Base-by-base conservation (phyloP, 345 rosid species). In the Capsella bursapastoris region DNA sequence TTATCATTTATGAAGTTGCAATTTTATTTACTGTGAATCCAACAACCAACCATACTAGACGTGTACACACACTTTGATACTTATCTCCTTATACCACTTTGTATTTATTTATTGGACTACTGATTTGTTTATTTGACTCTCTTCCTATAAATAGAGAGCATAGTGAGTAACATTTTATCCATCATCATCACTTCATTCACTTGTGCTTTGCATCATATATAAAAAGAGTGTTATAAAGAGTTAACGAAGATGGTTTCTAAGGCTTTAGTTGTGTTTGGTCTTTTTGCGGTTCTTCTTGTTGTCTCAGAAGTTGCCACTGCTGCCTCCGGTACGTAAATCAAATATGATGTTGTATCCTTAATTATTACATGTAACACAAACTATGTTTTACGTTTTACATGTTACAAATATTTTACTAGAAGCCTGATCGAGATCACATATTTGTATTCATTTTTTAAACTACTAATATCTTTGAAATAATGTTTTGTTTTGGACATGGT, bases 231-330 rank as follows among this genome's bases (percentile, higher is more conserved):
- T 15, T 47, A 6, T 40, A 68, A 53, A 8, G 11, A 56, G 31
- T n/a, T 53, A 0, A 51, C 28, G 15, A 57, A 73, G 45, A 73
- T 73, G 77, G 64, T 27, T 73, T 64, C 77, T 40, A 73, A 73
- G 27, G 28, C 57, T 64, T 44, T 73, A 38, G 6, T 64, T 73
- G 18, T 73, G 28, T 62, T 62, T 12, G 62, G 53, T 61, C 35
- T 51, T 8, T 61, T 64, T 34, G 70, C 63, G 13, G 25, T 67
- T 67, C 75, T 71, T 49, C 47, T 63, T 7, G 55, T 72, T 29
- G 55, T 52, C 43, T 62, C 76, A 6, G 76, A 72, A 63, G 11
- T 72, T 7, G 64, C 57, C 18, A 2, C 2, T 2, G 53, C 57
- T 4, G 70, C 14, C 3, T 28, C 44, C 10, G 70, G 67, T 62